Evolutionary conservation across 2,329 filamentous ascomycete species (phyloP), one percentile per base, ranked within the genome.

Genomic region (Trichoderma lentiforme): DNA sequence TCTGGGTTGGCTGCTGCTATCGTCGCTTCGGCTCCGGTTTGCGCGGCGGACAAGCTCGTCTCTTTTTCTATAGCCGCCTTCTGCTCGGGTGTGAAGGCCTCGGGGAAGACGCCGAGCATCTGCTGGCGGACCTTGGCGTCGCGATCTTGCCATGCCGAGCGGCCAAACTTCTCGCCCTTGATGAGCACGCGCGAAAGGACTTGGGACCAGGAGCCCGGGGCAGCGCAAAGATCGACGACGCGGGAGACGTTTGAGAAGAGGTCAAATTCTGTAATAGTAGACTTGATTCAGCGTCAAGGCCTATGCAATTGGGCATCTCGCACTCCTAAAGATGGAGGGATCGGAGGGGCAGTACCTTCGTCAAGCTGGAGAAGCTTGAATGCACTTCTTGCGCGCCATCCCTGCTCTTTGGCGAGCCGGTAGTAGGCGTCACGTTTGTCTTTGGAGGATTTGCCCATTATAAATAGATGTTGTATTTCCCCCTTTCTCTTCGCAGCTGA

Each of bases 361-460:
- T 99, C 95, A 28, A 99, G 90, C 82, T 99, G 96, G 14, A 99
- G 90, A 28, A 99, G 89, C 83, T 99, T 99, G 86, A 98, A 99
- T 9, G 96, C 96, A 76, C 94, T 97, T 72, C 96, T 89, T 32
- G 96, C 96, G 43, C 96, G 93, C 95, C 96, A 99, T 75, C 97
- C 97, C 85, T 99, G 96, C 82, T 99, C 96, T 84, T 99, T 99
- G 21, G 96, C 96, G 9, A 99, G 92, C 69, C 96, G 90, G 80
- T 99, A 99, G 84, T 99, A 99, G 60, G 95, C 95, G 81, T 99
- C 96, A 68, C 96, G 93, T 84, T 99, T 99, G 80, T 99, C 96
- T 83, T 99, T 99, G 62, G 95, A 98, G 1, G 96, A 97, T 81
- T 98, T 98, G 1, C 95, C 95, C 95, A 97, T 97, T 34, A 58